Evolutionary conservation across 345 rosid species (phyloP).

Genomic region (Arabis alpina): DNA sequence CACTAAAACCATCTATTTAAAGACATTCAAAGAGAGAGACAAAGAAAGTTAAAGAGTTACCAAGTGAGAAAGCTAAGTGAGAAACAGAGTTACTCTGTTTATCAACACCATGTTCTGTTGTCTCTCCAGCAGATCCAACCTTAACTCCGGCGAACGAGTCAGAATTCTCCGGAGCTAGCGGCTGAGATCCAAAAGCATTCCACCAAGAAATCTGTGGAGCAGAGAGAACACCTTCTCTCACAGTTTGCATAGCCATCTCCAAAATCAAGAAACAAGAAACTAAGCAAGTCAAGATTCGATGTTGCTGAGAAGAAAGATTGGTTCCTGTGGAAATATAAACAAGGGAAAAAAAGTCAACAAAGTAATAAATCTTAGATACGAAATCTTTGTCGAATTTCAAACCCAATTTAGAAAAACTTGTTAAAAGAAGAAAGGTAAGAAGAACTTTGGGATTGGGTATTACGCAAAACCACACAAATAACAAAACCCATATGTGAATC

Average conservation of each 20-base stretch:
- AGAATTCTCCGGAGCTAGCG: constrained; percentile 51
- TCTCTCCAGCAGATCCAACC: constrained; percentile 47
- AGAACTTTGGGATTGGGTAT: constrained; percentile 40
- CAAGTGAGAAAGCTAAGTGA: constrained; percentile 68
- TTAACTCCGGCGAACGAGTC: constrained; percentile 52
- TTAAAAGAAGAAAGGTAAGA: constrained; percentile 13
- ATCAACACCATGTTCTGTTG: constrained; percentile 44
- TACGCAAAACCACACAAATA: constrained; percentile 37
- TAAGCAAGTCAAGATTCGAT: constrained; percentile 1
- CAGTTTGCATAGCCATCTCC: constrained; percentile 82
- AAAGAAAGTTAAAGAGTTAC: constrained; percentile 38
- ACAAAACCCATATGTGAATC: constrained; percentile 40
- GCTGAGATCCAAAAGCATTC: constrained; percentile 62
- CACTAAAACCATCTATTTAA: constrained; percentile 6
- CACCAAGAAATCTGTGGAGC: constrained; percentile 67
- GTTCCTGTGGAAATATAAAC: constrained; percentile 45
- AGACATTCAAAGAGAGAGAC: not conserved
- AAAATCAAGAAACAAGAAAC: not conserved
- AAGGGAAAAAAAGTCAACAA: constrained; percentile 32
- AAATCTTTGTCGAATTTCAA: constrained; percentile 29
- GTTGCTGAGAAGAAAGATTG: constrained; percentile 28
- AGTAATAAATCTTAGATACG: constrained; percentile 11
- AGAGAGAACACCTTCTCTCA: constrained; percentile 65
- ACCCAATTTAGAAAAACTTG: constrained; percentile 12
- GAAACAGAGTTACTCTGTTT: constrained; percentile 48